A percentile compares a stretch with the other conserved stretches of the same genome.
Evolutionary conservation across 169 alveolate species (phyloP).

Genomic region (Cryptosporidium ubiquitum): DNA sequence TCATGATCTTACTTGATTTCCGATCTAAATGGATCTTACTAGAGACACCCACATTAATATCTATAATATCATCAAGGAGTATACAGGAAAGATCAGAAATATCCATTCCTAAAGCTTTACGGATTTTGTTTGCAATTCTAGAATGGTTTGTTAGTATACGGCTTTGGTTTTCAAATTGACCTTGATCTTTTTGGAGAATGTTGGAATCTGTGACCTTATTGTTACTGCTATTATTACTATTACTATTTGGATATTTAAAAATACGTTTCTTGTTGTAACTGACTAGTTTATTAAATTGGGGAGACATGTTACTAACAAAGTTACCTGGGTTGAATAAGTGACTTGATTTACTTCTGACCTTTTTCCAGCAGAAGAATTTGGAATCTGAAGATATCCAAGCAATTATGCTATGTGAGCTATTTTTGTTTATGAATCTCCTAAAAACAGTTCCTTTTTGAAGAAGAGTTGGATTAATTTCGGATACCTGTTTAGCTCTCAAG

Average conservation of each 20-base stretch:
- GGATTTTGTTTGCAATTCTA: not conserved
- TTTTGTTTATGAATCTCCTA: constrained; percentile 19
- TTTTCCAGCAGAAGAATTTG: constrained; percentile 60
- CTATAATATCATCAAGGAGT: constrained; percentile 36
- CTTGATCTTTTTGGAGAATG: not conserved
- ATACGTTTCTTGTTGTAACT: not conserved
- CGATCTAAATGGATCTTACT: constrained; percentile 17
- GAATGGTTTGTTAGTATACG: constrained; percentile 36
- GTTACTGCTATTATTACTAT: not conserved
- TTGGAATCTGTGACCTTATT: not conserved
- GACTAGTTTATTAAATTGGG: not conserved
- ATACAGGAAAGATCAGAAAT: constrained; percentile 35
- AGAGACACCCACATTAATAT: constrained; percentile 56
- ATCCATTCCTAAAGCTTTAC: constrained; percentile 22
- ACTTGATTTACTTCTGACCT: constrained; percentile 37
- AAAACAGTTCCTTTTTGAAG: constrained; percentile 62
- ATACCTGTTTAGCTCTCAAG: constrained; percentile 29
- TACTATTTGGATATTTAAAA: not conserved
- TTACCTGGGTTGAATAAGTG: constrained; percentile 25
- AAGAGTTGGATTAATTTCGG: constrained; percentile 21
- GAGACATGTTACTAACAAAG: constrained; percentile 15
- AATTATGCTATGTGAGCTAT: constrained; percentile 32
- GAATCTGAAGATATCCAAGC: constrained; percentile 71
- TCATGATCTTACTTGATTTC: not conserved
- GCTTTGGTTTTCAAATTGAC: not conserved